Evolutionary conservation across 2,329 filamentous ascomycete species (phyloP), one percentile per base, ranked within the genome.

Genomic region (Colletotrichum tropicale): DNA sequence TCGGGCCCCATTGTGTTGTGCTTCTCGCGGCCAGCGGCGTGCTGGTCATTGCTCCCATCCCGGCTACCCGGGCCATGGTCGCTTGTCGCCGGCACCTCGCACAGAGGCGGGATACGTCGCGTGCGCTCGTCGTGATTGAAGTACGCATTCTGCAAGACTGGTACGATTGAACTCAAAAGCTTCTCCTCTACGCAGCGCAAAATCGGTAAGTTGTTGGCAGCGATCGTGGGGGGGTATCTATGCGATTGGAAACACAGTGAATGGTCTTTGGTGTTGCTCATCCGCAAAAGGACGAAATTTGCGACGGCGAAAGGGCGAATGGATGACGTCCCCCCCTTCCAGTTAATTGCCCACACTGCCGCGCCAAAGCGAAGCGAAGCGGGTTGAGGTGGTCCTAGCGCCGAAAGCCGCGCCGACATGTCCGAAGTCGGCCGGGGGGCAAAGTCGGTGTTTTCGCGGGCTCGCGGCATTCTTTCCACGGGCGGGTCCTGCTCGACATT

Each of bases 71-170:
- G 61, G 71, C 26, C n/a, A 55, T 78, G 73, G 79, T 80, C 65
- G 79, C 78, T 78, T 80, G 81, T 76, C 79, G 80, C 76, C 79
- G 80, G 77, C 84, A 84, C 77, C 81, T 81, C 76, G 80, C 68
- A 82, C 84, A 85, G 78, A 83, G 77, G 78, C 81, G 83, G 78
- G 80, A 80, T 70, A 81, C 66, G 67, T 82, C 80, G 70, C 80
- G 81, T 43, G 79, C 77, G 65, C 78, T 77, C 64, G 81, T 79
- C n/a, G 78, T 70, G 77, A 79, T 56, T 52, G 78, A 77, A 55
- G 76, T 64, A 30, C 81, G 82, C 82, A 83, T 83, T 70, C 64
- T 66, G 43, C 32, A 8, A 38, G 8, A 36, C 34, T 8, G 32
- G 3, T 24, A 16, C 36, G 55, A 36, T 38, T 70, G 13, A 36